Base-by-base conservation (phyloP, 352 stramenopile species). In the Pythium brassicae region DNA sequence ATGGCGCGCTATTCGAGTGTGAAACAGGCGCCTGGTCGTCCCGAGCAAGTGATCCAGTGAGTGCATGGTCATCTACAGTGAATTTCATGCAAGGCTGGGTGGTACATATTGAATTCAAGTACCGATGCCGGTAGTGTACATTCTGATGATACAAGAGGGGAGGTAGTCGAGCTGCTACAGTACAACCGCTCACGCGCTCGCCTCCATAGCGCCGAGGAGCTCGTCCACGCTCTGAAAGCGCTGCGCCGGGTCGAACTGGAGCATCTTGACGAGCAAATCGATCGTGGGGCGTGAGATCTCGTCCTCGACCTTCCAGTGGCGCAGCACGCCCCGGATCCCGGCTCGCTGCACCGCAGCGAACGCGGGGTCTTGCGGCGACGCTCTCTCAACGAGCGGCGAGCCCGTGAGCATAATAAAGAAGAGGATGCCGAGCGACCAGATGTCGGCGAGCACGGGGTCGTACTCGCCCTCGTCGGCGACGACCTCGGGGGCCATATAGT, bases 361-460 rank as follows among this genome's bases (percentile, higher is more conserved):
- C 49, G 29, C 49, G 1, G 29, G 29, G 0, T 40, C 19, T 1
- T 32, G n/a, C 10, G n/a, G 25, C 15, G 29, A 11, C 35, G 26
- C 49, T 5, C 3, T 27, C 26, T 44, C 29, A 3, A 44, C 11
- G 7, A 54, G 35, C 19, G 27, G 49, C 0, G 77, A 85, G 0
- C 82, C 82, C 29, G 82, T 87, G 39, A 92, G 59, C 61, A 92
- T 61, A 44, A 89, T 73, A 61, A 89, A 92, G 27, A 89, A 72
- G 61, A 89, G 89, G 25, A 83, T 71, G 7, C 82, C 78, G 10
- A 92, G 66, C 17, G 82, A 87, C 82, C 82, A 92, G 35, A 90
- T 66, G 50, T 91, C 81, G 14, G 74, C 81, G 39, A 32, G 39
- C 4, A 55, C 20, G 10, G 50, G 50, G 15, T 55, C 32, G 39